phyloP scores from a whole-genome alignment of 768 basidiomycete genomes.

The Leccinum pellstonianum region DNA sequence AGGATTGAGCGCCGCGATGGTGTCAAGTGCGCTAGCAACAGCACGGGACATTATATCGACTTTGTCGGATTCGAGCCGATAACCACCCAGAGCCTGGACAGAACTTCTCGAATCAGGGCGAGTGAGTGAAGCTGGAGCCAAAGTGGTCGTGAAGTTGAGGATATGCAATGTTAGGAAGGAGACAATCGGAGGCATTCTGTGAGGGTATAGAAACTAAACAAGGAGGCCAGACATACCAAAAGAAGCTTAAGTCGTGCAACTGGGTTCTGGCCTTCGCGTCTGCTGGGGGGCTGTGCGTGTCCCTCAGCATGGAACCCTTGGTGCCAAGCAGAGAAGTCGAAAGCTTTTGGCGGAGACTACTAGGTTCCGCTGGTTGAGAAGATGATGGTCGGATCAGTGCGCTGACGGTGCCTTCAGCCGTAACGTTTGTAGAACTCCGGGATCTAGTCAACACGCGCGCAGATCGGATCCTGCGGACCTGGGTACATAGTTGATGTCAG shows the following conservation, averaged over 20 bases:
- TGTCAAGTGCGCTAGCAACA: constrained; percentile 56
- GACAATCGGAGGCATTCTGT: constrained; percentile 53
- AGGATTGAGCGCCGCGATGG: constrained; percentile 45
- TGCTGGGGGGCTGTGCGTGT: constrained; percentile 40
- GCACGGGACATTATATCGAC: constrained; percentile 70
- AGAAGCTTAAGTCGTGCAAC: constrained; percentile 87
- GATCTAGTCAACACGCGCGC: constrained; percentile 51
- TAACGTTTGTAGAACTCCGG: constrained; percentile 29
- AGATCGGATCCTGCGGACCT: constrained; percentile 72
- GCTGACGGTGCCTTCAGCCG: constrained; percentile 31
- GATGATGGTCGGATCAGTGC: constrained; percentile 29
- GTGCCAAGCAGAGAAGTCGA: constrained; percentile 40
- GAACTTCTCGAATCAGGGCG: constrained; percentile 37
- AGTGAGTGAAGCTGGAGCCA: constrained; percentile 62
- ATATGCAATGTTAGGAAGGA: constrained; percentile 91
- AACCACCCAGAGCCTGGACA: constrained; percentile 13
- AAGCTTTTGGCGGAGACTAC: constrained; percentile 23
- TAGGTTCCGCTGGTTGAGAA: constrained; percentile 18
- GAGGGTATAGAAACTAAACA: not conserved
- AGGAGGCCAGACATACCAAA: constrained; percentile 50
- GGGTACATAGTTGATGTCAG: constrained; percentile 10
- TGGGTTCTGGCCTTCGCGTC: constrained; percentile 68
- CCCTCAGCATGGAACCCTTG: constrained; percentile 48
- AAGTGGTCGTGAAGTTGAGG: constrained; percentile 89
- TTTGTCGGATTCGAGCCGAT: constrained; percentile 39